Conservation (phyloP, 352 stramenopile genomes). For the Globisporangium echinulatum region DNA sequence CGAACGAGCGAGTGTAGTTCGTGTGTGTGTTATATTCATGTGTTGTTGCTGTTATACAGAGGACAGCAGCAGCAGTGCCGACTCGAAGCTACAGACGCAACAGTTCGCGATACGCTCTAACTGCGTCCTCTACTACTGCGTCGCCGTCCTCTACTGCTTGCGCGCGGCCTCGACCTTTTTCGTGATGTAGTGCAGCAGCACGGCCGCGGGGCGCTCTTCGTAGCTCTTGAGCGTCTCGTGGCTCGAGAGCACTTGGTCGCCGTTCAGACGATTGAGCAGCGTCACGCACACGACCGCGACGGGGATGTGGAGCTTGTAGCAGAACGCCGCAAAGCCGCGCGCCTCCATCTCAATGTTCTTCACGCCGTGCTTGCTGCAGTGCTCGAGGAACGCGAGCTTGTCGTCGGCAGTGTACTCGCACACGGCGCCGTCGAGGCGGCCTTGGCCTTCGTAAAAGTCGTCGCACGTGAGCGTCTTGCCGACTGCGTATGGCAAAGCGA, state of each 20-base stretch:
- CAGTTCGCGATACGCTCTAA: too few relatives aligned
- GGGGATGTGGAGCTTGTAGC: slow-evolving; percentile 73
- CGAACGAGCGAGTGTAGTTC: too few relatives aligned
- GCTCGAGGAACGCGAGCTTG: slow-evolving; percentile 67
- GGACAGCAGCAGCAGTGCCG: too few relatives aligned
- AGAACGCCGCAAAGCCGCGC: slow-evolving; percentile 63
- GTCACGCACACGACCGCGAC: slow-evolving; percentile 67
- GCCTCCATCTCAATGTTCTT: slow-evolving; percentile 87
- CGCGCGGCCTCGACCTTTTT: slow-evolving; percentile 23
- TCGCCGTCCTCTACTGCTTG: slow-evolving; percentile 1
- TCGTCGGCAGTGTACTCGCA: slow-evolving; percentile 75
- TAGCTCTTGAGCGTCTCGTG: slow-evolving; percentile 58
- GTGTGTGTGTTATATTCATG: too few relatives aligned
- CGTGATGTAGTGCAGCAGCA: slow-evolving; percentile 78
- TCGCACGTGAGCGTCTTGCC: slow-evolving; percentile 83
- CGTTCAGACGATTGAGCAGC: slow-evolving; percentile 72
- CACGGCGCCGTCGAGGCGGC: slow-evolving; percentile 75
- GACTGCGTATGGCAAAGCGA: slow-evolving; percentile 47
- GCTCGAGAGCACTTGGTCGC: slow-evolving; percentile 61
- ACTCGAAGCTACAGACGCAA: too few relatives aligned
- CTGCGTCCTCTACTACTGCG: too few relatives aligned
- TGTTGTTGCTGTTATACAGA: too few relatives aligned
- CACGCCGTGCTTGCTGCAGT: slow-evolving; percentile 42
- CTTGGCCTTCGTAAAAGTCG: slow-evolving; percentile 83
- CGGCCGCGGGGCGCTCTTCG: slow-evolving; percentile 44